A percentile compares a stretch with the other conserved stretches of the same genome.
Conservation (phyloP, 140 eudicot species). For the Senecio squalidus region DNA sequence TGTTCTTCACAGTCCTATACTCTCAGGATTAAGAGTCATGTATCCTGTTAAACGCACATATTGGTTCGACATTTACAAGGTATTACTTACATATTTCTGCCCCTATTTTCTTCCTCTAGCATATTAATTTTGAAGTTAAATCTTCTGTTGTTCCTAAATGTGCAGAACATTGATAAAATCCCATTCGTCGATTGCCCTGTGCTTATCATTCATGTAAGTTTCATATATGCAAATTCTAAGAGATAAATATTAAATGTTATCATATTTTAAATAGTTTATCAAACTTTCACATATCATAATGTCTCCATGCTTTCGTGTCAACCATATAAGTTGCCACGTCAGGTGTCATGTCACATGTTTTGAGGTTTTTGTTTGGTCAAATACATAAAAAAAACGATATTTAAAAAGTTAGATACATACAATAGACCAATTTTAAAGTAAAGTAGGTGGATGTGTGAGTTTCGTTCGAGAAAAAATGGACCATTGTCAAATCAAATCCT, state of each 20-base stretch:
- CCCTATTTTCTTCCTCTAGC: not conserved
- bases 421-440: no score
- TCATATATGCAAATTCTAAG: not conserved
- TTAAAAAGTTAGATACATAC: no score
- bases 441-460: no score
- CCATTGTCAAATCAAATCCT: constrained; percentile 1
- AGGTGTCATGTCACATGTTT: no score
- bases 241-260: no score
- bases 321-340: no score
- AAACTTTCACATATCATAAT: no score
- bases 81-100: constrained; percentile 6
- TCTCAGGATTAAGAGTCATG: constrained; percentile 90
- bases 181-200: constrained; percentile 72
- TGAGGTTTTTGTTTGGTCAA: no score
- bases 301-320: no score
- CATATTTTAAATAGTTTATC: no score
- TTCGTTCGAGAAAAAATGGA: no score
- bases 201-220: constrained; percentile 86
- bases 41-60: constrained; percentile 81
- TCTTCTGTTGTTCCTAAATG: not conserved
- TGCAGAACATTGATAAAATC: constrained; percentile 90
- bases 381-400: no score
- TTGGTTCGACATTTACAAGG: constrained; percentile 96
- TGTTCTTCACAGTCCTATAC: constrained; percentile 83
- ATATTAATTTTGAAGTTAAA: not conserved